phyloP scores from a whole-genome alignment of 106 monocot species.

The Posidonia australis region DNA sequence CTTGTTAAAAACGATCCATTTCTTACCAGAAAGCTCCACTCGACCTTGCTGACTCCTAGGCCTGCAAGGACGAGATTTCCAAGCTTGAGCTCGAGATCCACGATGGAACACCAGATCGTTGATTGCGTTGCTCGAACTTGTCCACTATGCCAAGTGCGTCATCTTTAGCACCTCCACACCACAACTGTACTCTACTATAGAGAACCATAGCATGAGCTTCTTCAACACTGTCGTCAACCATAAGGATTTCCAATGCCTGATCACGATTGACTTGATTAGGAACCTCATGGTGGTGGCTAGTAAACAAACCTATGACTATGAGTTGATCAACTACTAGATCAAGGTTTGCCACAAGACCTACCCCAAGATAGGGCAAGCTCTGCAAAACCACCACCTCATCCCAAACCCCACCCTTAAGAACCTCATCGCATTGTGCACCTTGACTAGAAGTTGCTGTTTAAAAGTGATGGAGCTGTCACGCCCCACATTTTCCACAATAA shows the following conservation, averaged over 20 bases:
- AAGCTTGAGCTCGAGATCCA: slow-evolving; percentile 62
- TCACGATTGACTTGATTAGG: slow-evolving; percentile 73
- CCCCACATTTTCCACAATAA: too few relatives aligned
- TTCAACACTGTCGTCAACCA: slow-evolving; percentile 15
- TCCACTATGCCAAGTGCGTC: slow-evolving; percentile 76
- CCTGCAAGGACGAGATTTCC: slow-evolving; percentile 59
- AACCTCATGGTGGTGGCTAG: slow-evolving; percentile 76
- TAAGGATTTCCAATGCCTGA: slow-evolving; percentile 73
- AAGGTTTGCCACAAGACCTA: slow-evolving; percentile 60
- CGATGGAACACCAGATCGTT: slow-evolving; percentile 33
- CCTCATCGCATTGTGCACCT: slow-evolving; percentile 53
- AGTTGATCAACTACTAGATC: slow-evolving; percentile 64
- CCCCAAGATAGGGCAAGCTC: slow-evolving; percentile 62
- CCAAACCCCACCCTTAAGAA: slow-evolving; percentile 62
- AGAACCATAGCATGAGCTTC: neutral
- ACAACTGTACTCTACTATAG: neutral
- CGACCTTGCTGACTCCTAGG: slow-evolving; percentile 30
- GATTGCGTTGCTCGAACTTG: slow-evolving; percentile 49
- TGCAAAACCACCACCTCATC: slow-evolving; percentile 32
- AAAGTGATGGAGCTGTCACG: neutral
- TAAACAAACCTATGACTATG: slow-evolving; percentile 83
- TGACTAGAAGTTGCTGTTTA: slow-evolving; percentile 44
- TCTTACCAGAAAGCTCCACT: too few relatives aligned
- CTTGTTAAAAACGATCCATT: too few relatives aligned
- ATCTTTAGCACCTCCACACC: slow-evolving; percentile 58